Evolutionary conservation across 108 stramenopile genomes (phyloP).

Genomic region (Cyclotella choctawhatcheeana): DNA sequence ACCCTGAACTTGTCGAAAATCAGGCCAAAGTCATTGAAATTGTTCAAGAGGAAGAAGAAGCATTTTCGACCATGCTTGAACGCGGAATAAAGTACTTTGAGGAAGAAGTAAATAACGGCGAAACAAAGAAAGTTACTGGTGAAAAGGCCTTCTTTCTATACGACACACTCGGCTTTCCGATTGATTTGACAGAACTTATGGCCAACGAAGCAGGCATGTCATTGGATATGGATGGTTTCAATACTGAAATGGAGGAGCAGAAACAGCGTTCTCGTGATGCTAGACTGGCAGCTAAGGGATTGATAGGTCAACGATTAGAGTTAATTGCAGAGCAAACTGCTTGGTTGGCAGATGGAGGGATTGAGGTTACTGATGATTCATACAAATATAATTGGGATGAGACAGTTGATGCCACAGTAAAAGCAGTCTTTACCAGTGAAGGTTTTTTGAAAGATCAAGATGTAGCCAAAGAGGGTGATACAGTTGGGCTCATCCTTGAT

Average conservation of each 20-base stretch:
- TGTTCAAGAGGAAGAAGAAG: conserved; percentile 90
- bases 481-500: conserved; percentile 90
- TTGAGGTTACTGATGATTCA: conserved; percentile 82
- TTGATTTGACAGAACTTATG: conserved; percentile 98
- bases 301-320: conserved; percentile 71
- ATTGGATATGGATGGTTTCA: conserved; percentile 91
- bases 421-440: conserved; percentile 84
- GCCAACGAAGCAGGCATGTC: conserved; percentile 93
- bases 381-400: conserved; percentile 91
- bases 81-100: conserved; percentile 95
- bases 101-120: conserved; percentile 59
- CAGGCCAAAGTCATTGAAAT: conserved; percentile 84
- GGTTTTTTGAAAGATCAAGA: conserved; percentile 67
- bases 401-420: conserved; percentile 74
- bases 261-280: conserved; percentile 82
- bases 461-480: conserved; percentile 59
- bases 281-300: conserved; percentile 60
- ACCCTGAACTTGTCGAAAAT: conserved; percentile 89
- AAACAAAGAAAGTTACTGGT: conserved; percentile 71
- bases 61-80: conserved; percentile 94
- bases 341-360: conserved; percentile 77
- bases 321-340: conserved; percentile 96
- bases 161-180: conserved; percentile 96
- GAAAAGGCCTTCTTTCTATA: conserved; percentile 95
- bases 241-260: conserved; percentile 86